Evolutionary conservation across 257 asterid species (phyloP).

Genomic region (Nicotiana knightiana): DNA sequence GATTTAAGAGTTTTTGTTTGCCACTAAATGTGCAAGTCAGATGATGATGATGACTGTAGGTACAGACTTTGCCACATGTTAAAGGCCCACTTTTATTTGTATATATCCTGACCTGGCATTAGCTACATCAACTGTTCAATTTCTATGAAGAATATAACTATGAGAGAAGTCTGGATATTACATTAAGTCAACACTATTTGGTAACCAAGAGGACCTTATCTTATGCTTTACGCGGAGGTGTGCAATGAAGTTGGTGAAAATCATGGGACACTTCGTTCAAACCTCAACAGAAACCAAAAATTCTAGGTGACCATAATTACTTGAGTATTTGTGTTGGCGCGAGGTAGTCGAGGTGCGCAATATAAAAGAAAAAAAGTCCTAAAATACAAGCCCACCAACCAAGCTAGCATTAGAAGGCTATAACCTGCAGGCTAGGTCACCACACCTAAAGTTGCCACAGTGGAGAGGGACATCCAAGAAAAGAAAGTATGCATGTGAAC

Average conservation of each 20-base stretch:
- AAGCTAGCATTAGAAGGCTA: not conserved
- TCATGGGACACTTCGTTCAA: not conserved
- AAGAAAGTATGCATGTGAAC: not conserved
- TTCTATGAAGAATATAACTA: not conserved
- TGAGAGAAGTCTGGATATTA: too few species aligned
- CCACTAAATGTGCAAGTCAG: not conserved
- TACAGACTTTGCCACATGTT: slow-evolving; percentile 8
- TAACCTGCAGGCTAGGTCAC: not conserved
- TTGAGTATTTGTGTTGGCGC: not conserved
- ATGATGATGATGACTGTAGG: not conserved
- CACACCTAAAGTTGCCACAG: not conserved
- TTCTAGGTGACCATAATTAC: not conserved
- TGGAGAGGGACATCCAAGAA: not conserved
- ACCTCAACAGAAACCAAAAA: not conserved
- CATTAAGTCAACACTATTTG: too few species aligned
- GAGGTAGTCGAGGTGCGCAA: not conserved
- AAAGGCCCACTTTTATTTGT: not conserved
- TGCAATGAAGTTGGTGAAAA: not conserved
- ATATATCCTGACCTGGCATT: not conserved
- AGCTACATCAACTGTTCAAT: not conserved
- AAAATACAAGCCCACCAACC: not conserved
- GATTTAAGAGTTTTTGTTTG: not conserved
- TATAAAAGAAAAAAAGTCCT: not conserved
- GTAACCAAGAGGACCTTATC: not conserved
- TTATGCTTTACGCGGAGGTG: not conserved